Evolutionary conservation across 2,329 filamentous ascomycete species (phyloP).

Genomic region (Cucurbitaria berberidis): DNA sequence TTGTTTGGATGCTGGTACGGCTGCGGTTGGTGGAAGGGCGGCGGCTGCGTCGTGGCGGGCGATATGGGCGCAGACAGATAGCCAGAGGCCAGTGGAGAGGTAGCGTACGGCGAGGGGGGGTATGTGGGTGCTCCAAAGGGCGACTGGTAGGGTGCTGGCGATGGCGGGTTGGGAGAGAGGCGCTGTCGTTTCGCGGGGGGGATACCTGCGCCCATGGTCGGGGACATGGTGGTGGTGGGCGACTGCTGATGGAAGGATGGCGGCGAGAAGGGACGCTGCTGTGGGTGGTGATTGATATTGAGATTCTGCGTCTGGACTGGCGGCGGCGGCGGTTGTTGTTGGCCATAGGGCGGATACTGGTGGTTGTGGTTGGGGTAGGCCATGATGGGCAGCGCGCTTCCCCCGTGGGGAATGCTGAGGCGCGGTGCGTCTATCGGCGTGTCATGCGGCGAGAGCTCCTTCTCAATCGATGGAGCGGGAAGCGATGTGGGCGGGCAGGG

Average conservation of each 20-base stretch:
- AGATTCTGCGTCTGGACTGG: constrained; percentile 50
- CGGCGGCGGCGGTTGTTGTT: constrained; percentile 40
- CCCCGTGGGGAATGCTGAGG: constrained; percentile 33
- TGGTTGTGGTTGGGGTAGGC: constrained; percentile 40
- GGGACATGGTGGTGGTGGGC: constrained; percentile 59
- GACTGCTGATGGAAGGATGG: constrained; percentile 56
- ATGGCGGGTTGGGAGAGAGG: constrained; percentile 70
- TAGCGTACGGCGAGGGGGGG: constrained; percentile 46
- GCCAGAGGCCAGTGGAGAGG: constrained; percentile 37
- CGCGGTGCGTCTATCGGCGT: constrained; percentile 27
- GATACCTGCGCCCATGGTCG: constrained; percentile 46
- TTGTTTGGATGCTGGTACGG: constrained; percentile 45
- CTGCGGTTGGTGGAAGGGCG: constrained; percentile 61
- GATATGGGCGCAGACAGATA: constrained; percentile 42
- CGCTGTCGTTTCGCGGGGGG: constrained; percentile 77
- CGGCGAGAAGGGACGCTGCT: constrained; percentile 51
- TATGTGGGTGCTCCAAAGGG: constrained; percentile 56
- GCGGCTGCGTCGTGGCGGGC: constrained; percentile 37
- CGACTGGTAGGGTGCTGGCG: constrained; percentile 56
- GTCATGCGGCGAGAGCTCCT: constrained; percentile 28
- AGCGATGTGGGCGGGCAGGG: constrained; percentile 11
- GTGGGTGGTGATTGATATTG: constrained; percentile 42
- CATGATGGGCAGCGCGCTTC: constrained; percentile 41
- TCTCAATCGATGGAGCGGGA: constrained; percentile 4
- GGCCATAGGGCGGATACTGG: constrained; percentile 35